Base-by-base conservation (phyloP, 2,329 filamentous ascomycete genomes). In the Scleromitrula shiraiana region DNA sequence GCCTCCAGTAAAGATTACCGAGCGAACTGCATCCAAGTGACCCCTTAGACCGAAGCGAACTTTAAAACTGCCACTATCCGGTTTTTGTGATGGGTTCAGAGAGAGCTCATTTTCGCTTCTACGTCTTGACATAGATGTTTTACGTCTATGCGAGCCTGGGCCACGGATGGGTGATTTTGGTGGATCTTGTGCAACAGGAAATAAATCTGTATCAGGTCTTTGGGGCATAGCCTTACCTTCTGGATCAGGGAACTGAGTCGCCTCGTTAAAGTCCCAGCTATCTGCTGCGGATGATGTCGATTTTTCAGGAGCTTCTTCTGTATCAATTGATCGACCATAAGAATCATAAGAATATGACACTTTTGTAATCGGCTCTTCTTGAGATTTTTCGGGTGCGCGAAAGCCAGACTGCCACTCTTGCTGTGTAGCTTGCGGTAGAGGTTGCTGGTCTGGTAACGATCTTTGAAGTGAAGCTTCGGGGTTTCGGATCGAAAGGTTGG, bases 1-100 rank as follows among this genome's bases (percentile, higher is more conserved):
- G 35, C 93, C 93, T 20, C 93, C 93, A 1, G 90, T 97, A 68
- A 98, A 98, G 54, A 96, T 95, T 50, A 97, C 88, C 1, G 88
- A 88, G 33, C 93, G 83, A 5, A 98, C 88, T 2, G 94, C 90
- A 64, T 97, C 89, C 2, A 98, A 76, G 65, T 98, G 93, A 2
- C 93, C 93, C 43, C 91, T 78, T 4, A 98, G 75, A 4, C 89
- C 91, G 63, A 95, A 97, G 42, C 89, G 81, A 50, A 97, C 83
- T 67, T 94, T 96, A 71, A 98, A 97, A 56, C 78, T 88, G 14
- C 81, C 77, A 22, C 73, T 78, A 52, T 96, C 90, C 1, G 74
- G 67, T 61, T 82, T 86, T 47, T 80, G 73, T 2, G 69, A 66
- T n/a, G 66, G 61, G 43, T 72, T 73, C 24, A 79, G 59, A 0